Percentiles rank a stretch among this genome's conserved stretches.
These are phyloP conservation scores for Chlorociboria aeruginascens DNA, from an alignment of 495 filamentous ascomycete species.

Conservation along the genomic window DNA sequence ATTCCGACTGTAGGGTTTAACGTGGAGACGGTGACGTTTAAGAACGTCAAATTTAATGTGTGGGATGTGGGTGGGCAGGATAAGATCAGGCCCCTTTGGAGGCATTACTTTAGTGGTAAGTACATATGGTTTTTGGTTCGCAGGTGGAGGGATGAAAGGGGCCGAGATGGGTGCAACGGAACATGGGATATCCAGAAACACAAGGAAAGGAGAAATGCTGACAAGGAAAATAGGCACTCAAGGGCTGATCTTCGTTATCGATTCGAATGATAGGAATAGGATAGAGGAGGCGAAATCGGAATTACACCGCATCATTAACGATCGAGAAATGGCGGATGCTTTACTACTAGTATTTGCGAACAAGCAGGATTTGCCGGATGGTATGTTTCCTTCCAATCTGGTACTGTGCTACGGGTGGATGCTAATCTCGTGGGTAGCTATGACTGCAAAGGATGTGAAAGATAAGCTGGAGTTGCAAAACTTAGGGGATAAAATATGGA, in stretches of 20 bases:
- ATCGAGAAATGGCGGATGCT: constrained; percentile 96
- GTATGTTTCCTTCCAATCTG: constrained; percentile 37
- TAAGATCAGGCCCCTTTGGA: constrained; percentile 96
- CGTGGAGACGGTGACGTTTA: constrained; percentile 97
- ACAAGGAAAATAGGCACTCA: constrained; percentile 56
- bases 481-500: constrained; percentile 89
- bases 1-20: constrained; percentile 99
- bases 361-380: constrained; percentile 85
- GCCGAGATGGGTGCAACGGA: not conserved
- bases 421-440: constrained; percentile 38
- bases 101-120: constrained; percentile 95
- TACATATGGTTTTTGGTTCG: not conserved
- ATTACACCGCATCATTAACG: constrained; percentile 88
- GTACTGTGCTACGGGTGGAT: not conserved
- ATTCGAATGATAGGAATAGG: constrained; percentile 74
- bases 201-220: not conserved
- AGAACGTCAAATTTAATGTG: constrained; percentile 98
- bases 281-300: constrained; percentile 87
- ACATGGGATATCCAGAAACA: too few relatives aligned
- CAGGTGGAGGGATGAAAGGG: not conserved
- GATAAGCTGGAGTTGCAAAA: constrained; percentile 72
- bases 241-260: constrained; percentile 95
- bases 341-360: constrained; percentile 92
- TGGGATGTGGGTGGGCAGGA: constrained; percentile 99
- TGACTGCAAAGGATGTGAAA: constrained; percentile 79